Evolutionary conservation across 1,284 basidiomycete genomes (phyloP), one percentile per base, ranked within the genome.

Genomic region (Ceratobasidium sp.): DNA sequence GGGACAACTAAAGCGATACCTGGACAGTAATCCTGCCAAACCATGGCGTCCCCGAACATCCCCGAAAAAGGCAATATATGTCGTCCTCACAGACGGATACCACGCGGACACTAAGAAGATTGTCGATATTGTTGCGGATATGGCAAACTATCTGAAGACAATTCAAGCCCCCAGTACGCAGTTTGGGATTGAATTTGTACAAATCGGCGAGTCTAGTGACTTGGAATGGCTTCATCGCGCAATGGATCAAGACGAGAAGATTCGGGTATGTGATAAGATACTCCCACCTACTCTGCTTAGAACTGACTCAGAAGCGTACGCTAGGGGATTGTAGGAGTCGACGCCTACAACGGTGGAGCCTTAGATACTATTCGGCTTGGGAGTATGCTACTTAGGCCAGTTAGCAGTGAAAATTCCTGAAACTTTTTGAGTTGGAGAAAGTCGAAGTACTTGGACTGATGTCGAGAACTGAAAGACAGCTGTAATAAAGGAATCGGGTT

Each of bases 161-260:
- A 67, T 67, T 49, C 42, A 67, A n/a, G 64, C 64, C 13, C 64
- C 64, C n/a, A 67, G 26, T n/a, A 67, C 64, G 42, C 64, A 67
- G 28, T 67, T 67, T 23, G 64, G 64, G 6, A 67, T 67, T 28
- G 64, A 67, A 42, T 67, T 67, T 23, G 64, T 67, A 26, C 64
- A 67, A 23, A 67, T 67, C 15, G 64, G 64, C 13, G 64, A 67
- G 18, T 20, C 3, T 5, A 28, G 10, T 49, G 42, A 26, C 44
- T 46, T 67, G 46, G 42, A 49, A 7, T 67, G 64, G 64, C 23
- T 67, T 9, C 42, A 67, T 28, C 64, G 64, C 23, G 64, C 15
- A 26, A n/a, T 40, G 23, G 40, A 67, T 49, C 39, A 49, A 15
- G 46, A 49, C 18, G 23, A 67, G 9, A 44, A 67, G 28, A 44